A percentile compares a stretch with the other conserved stretches of the same genome.
Conservation (phyloP, 1,284 basidiomycete species). For the Marasmius sp. region DNA sequence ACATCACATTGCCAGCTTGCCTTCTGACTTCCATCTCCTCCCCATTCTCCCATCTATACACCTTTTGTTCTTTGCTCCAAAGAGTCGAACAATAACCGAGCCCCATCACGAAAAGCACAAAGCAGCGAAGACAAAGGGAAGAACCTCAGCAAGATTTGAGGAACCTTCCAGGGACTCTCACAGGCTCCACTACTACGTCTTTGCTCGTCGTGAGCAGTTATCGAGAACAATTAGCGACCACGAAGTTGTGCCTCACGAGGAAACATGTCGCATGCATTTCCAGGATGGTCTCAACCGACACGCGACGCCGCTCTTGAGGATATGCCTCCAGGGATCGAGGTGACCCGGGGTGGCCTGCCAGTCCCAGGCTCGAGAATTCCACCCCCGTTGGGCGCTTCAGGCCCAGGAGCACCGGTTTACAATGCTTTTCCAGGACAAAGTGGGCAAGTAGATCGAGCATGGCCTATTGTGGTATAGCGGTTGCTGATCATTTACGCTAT, state of each 20-base stretch:
- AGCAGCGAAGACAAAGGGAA: too few relatives aligned
- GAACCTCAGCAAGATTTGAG: too few relatives aligned
- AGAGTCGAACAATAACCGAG: too few relatives aligned
- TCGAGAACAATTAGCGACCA: background rate
- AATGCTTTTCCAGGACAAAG: background rate
- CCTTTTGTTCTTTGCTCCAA: too few relatives aligned
- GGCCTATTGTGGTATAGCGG: background rate
- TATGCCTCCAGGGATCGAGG: background rate
- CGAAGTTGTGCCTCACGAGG: background rate
- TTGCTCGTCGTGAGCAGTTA: background rate
- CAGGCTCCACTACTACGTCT: background rate
- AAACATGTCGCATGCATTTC: background rate
- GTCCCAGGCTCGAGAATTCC: background rate
- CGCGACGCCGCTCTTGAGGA: background rate
- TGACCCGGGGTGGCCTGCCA: background rate
- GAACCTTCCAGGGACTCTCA: too few relatives aligned
- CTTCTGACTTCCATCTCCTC: too few relatives aligned
- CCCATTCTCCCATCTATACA: too few relatives aligned
- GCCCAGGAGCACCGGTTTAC: background rate
- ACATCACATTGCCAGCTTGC: too few relatives aligned
- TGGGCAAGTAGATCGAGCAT: background rate
- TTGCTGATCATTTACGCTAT: background rate
- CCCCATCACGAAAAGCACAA: too few relatives aligned
- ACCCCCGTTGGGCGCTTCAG: background rate
- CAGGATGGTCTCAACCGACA: background rate